Evolutionary conservation across 331 rosid species (phyloP), one percentile per base, ranked within the genome.

Genomic region (Malus hybrid): DNA sequence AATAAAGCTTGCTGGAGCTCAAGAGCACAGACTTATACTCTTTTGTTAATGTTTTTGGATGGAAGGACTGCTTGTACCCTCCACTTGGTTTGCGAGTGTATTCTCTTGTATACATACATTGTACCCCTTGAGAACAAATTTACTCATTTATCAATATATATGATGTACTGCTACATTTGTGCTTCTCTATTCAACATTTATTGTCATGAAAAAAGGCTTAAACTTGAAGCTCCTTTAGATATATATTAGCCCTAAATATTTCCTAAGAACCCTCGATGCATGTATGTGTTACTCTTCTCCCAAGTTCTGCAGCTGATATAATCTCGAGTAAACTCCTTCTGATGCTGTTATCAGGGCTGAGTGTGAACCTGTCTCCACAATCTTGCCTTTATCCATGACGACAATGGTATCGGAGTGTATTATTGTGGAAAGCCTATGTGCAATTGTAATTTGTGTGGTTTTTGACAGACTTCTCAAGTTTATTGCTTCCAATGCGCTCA

Each of bases 391-490:
- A 28, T 93, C 96, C 96, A 89, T 88, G 65, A 88, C 96, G 6
- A 89, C 31, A 68, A 93, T 93, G 77, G 83, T 83, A 71, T 93
- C 97, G 10, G 98, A 89, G 76, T 84, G 85, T 78, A 69, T 83
- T n/a, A 93, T 81, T 10, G 97, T 93, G 63, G 97, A 93, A 66
- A 89, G 89, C 81, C 96, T 85, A 78, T 93, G 96, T 36, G 98
- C 96, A 63, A 93, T 86, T 72, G 96, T 88, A 66, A 93, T 89
- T 80, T 85, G 96, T 56, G 97, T 91, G 73, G 80, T 85, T 81
- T 79, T 81, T 73, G 90, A 81, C 74, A 82, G 55, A 61, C 69
- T 85, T 71, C 81, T 85, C 73, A 44, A 67, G 60, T 78, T 83
- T 70, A 86, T 85, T 32, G 92, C 80, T 76, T 71, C 88, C 80